A percentile compares a stretch with the other conserved stretches of the same genome.
These are phyloP conservation scores for Colletotrichum siamense DNA, from an alignment of 2,329 filamentous ascomycete genomes.

Conservation along the genomic window DNA sequence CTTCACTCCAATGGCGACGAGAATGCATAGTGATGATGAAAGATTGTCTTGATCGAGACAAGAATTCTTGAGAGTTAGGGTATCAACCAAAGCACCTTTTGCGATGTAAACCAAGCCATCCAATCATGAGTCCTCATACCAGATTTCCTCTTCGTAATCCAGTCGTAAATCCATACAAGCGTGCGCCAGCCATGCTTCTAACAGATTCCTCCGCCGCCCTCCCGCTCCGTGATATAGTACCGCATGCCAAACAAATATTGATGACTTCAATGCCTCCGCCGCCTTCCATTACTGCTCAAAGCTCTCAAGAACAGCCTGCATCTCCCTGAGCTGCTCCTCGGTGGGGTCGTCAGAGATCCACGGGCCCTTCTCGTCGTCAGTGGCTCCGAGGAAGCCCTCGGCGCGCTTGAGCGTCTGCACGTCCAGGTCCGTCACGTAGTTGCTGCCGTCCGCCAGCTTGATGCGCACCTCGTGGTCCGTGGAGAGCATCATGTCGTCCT, in stretches of 20 bases:
- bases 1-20: not conserved
- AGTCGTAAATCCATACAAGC: not conserved
- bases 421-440: constrained; percentile 92
- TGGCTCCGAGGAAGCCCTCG: constrained; percentile 81
- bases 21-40: not conserved
- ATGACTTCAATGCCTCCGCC: not conserved
- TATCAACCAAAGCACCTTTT: constrained; percentile 16
- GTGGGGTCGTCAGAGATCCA: constrained; percentile 80
- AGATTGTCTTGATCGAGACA: not conserved
- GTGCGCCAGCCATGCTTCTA: constrained; percentile 3
- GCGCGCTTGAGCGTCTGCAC: constrained; percentile 87
- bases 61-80: constrained; percentile 7
- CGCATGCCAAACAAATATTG: not conserved
- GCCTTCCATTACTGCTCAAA: constrained; percentile 10
- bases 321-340: constrained; percentile 63
- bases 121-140: constrained; percentile 2
- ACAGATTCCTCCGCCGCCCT: not conserved
- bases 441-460: constrained; percentile 74
- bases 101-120: not conserved
- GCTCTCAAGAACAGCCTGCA: constrained; percentile 56
- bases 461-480: constrained; percentile 93
- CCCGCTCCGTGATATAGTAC: not conserved
- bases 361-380: constrained; percentile 84
- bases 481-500: constrained; percentile 99
- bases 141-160: not conserved